Evolutionary conservation across 2,329 filamentous ascomycete species (phyloP), one percentile per base, ranked within the genome.

Genomic region (Dissoconium aciculare): DNA sequence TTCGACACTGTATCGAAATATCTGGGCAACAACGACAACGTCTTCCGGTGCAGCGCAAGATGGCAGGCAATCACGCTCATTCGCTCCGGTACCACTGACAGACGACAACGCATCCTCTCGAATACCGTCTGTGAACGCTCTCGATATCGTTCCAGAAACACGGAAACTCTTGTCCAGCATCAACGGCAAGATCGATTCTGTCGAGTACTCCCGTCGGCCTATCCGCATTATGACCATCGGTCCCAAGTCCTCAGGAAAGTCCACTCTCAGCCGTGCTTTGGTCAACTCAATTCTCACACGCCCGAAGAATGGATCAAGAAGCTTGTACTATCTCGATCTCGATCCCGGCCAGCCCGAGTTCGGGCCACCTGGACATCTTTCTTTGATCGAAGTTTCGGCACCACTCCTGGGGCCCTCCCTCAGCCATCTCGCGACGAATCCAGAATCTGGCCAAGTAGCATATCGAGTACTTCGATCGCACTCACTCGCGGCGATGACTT

Each of bases 321-420:
- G 42, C 34, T 38, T 44, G 45, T 65, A 63, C 32, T 59, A 78
- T n/a, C 62, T 89, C 5, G 81, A 89, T 43, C 61, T 87, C 6
- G 80, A 89, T 47, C 77, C 78, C 1, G 76, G 74, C 0, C 79
- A 84, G 45, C 78, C 80, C 3, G 80, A 85, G 47, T 84, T 78
- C 49, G 69, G 69, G 0, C 65, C 74, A 1, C 69, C 74, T 1
- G 79, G 80, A 1, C 72, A 77, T 10, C 47, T 87, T 12, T 79
- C 78, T 2, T 66, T 87, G 3, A 58, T 75, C 10, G 62, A 69
- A 15, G 54, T 84, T 8, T 60, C 58, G 1, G 54, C 63, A 16
- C 69, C 74, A 0, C 73, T 81, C 30, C 57, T 85, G 4, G 67
- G 71, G 0, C 69, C 77, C 1, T 63, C 77, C 0, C 85, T 80